A percentile compares a stretch with the other conserved stretches of the same genome.
Evolutionary conservation across 805 yeast genomes (phyloP).

Genomic region (Yarrowia sp.): DNA sequence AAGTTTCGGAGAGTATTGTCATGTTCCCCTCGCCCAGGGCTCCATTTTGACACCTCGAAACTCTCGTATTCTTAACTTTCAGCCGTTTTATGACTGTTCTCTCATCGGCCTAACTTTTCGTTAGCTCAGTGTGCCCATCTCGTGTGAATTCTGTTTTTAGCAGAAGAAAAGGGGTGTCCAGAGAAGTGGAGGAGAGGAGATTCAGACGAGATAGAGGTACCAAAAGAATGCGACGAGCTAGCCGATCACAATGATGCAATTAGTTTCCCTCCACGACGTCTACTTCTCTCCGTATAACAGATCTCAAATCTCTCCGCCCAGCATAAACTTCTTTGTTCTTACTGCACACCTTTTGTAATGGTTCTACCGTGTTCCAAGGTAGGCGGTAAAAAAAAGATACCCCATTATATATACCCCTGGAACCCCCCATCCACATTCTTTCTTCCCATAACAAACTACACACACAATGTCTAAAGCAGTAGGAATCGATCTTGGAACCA

Average conservation of each 20-base stretch:
- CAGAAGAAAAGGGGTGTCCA: too few species aligned
- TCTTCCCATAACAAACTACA: neutral
- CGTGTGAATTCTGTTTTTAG: neutral
- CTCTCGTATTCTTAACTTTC: neutral
- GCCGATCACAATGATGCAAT: too few species aligned
- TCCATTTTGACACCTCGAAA: neutral
- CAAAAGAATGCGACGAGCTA: too few species aligned
- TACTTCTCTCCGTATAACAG: too few species aligned
- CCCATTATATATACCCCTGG: slow-evolving; percentile 7
- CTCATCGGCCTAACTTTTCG: neutral
- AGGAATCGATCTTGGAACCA: slow-evolving; percentile 96
- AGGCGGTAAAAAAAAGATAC: neutral
- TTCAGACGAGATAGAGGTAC: neutral
- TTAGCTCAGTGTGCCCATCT: slow-evolving; percentile 8
- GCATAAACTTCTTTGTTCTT: slow-evolving; percentile 1
- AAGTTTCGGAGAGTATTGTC: too few species aligned
- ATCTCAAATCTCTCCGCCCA: too few species aligned
- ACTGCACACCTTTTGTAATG: neutral
- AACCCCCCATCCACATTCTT: neutral
- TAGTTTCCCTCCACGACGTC: too few species aligned
- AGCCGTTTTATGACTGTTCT: neutral
- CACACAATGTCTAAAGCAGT: slow-evolving; percentile 57
- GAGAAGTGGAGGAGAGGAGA: neutral
- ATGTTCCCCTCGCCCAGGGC: neutral
- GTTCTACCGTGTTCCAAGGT: slow-evolving; percentile 26